Evolutionary conservation across 805 yeast genomes (phyloP).

Genomic region (Wickerhamiella azyma): DNA sequence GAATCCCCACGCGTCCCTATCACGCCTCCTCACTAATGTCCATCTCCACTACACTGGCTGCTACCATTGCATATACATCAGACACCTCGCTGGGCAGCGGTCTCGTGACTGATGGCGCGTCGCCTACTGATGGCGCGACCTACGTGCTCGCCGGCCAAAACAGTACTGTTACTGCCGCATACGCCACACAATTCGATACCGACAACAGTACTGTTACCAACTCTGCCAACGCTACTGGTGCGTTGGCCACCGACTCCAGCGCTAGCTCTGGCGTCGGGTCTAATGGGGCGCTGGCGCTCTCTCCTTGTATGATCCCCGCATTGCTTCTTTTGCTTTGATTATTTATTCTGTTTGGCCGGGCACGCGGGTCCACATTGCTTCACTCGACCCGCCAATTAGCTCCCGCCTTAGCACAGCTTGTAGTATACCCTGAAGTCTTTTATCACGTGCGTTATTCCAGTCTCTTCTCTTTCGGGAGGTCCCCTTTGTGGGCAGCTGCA

Average conservation of each 20-base stretch:
- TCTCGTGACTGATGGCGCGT: not conserved
- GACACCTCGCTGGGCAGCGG: not conserved
- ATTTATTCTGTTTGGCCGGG: too few relatives aligned
- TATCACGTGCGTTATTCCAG: too few relatives aligned
- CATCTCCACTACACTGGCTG: not conserved
- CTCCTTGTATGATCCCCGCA: not conserved
- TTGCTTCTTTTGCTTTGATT: not conserved
- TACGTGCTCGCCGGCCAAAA: not conserved
- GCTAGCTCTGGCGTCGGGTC: not conserved
- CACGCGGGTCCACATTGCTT: too few relatives aligned
- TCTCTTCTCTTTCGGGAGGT: too few relatives aligned
- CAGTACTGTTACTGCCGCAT: not conserved
- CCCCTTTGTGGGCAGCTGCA: too few relatives aligned
- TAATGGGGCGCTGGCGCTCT: not conserved
- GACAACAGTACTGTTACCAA: not conserved
- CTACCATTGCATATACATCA: not conserved
- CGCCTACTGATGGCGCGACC: not conserved
- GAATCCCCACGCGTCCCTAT: not conserved
- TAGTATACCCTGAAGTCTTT: too few relatives aligned
- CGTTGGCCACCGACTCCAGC: not conserved
- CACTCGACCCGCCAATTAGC: too few relatives aligned
- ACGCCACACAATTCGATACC: too few relatives aligned
- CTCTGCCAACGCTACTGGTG: not conserved
- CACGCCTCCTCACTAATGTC: not conserved
- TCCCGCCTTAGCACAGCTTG: too few relatives aligned